phyloP scores from a whole-genome alignment of 805 yeast genomes.

The Lachancea meyersii region DNA sequence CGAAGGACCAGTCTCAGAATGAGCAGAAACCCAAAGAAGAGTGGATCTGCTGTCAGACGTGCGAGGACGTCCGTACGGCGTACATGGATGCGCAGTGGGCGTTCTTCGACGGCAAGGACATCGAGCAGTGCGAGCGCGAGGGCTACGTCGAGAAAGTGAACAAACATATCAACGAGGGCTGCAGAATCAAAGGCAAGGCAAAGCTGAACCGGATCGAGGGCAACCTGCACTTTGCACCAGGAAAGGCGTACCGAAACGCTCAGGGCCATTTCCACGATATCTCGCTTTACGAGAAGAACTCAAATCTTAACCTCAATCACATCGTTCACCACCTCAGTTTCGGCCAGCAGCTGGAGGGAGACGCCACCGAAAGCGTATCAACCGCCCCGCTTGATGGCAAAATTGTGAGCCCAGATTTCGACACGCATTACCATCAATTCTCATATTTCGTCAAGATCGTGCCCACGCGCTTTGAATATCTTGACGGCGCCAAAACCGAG shows the following conservation, averaged over 20 bases:
- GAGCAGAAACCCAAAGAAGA: conserved; percentile 35
- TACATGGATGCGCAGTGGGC: conserved; percentile 79
- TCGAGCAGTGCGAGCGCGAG: conserved; percentile 86
- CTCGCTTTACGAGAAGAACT: conserved; percentile 57
- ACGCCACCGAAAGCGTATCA: conserved; percentile 36
- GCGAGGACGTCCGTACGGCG: conserved; percentile 74
- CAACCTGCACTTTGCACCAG: conserved; percentile 93
- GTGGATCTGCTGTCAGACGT: conserved; percentile 72
- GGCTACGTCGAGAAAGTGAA: conserved; percentile 67
- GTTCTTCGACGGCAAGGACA: conserved; percentile 78
- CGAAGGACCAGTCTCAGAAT: conserved; percentile 52
- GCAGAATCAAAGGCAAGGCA: conserved; percentile 76
- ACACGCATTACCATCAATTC: conserved; percentile 54
- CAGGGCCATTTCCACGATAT: conserved; percentile 79
- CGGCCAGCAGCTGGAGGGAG: conserved; percentile 45
- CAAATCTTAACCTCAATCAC: conserved; percentile 71
- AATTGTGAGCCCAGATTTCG: conserved; percentile 28
- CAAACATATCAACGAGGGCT: conserved; percentile 70
- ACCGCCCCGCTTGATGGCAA: conserved; percentile 55
- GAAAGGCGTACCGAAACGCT: conserved; percentile 54
- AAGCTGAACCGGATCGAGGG: conserved; percentile 82
- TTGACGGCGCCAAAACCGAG: conserved; percentile 38
- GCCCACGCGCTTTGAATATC: conserved; percentile 74
- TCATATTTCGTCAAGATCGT: conserved; percentile 86
- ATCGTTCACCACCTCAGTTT: conserved; percentile 74